A percentile compares a stretch with the other conserved stretches of the same genome.
phyloP scores from a whole-genome alignment of 768 basidiomycete genomes.

The Mycena alexandri region DNA sequence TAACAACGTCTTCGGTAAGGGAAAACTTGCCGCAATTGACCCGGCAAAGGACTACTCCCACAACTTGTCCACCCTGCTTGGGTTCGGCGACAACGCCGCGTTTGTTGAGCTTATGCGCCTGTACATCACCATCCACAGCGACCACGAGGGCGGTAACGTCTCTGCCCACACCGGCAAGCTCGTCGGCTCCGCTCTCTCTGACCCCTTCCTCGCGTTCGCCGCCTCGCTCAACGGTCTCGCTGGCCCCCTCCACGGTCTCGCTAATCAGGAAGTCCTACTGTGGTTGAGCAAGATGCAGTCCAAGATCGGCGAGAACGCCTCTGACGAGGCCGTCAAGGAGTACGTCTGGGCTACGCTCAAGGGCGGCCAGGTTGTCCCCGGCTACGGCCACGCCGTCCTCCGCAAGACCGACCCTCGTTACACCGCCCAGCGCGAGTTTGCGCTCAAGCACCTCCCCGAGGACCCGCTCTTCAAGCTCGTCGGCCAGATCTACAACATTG shows the following conservation, averaged over 20 bases:
- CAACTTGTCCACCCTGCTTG: slow-evolving; percentile 91
- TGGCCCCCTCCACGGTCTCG: slow-evolving; percentile 95
- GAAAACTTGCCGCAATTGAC: slow-evolving; percentile 91
- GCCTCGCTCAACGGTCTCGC: slow-evolving; percentile 97
- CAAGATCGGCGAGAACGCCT: slow-evolving; percentile 87
- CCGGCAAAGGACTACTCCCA: slow-evolving; percentile 86
- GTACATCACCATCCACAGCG: slow-evolving; percentile 98
- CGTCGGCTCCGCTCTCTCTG: slow-evolving; percentile 95
- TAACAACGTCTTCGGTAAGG: slow-evolving; percentile 88
- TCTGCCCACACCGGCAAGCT: slow-evolving; percentile 95
- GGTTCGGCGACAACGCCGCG: slow-evolving; percentile 87
- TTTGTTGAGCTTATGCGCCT: slow-evolving; percentile 96
- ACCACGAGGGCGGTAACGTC: slow-evolving; percentile 99
- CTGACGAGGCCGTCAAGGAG: slow-evolving; percentile 90
- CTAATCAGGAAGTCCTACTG: slow-evolving; percentile 96
- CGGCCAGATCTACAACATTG: slow-evolving; percentile 87
- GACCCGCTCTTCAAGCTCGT: slow-evolving; percentile 97
- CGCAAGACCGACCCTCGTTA: slow-evolving; percentile 95
- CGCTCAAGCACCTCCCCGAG: slow-evolving; percentile 84
- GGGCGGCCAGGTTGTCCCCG: slow-evolving; percentile 93
- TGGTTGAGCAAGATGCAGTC: slow-evolving; percentile 96
- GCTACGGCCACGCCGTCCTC: slow-evolving; percentile 89
- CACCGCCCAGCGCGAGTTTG: slow-evolving; percentile 91
- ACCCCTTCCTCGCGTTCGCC: slow-evolving; percentile 95
- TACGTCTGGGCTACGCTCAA: slow-evolving; percentile 97